Conservation (phyloP, 495 filamentous ascomycete species). For the Penicillium egyptiacum region DNA sequence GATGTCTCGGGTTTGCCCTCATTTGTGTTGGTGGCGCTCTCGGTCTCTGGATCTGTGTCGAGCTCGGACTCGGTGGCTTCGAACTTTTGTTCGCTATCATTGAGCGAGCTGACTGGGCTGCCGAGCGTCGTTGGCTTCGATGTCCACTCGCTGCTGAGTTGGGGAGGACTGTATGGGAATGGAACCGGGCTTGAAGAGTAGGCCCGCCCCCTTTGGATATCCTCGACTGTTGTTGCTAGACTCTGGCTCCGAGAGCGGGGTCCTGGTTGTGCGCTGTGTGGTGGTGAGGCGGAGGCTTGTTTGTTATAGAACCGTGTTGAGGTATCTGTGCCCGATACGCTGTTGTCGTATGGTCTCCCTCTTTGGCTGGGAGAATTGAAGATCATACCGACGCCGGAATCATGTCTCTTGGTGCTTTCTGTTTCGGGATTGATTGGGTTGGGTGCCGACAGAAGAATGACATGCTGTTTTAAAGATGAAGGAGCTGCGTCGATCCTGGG, state of each 20-base stretch:
- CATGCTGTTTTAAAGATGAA: background rate
- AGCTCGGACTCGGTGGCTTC: background rate
- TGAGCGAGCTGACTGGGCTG: constrained; percentile 1
- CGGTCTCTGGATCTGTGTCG: background rate
- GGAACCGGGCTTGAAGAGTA: constrained; percentile 16
- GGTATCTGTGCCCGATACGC: constrained; percentile 7
- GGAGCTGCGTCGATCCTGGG: background rate
- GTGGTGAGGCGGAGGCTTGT: constrained; percentile 13
- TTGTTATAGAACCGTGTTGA: constrained; percentile 24
- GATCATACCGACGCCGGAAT: constrained; percentile 14
- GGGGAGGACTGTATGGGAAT: constrained; percentile 29
- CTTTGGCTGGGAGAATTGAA: constrained; percentile 6
- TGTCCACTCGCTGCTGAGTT: constrained; percentile 11
- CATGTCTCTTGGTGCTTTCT: constrained; percentile 1
- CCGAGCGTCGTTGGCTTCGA: background rate
- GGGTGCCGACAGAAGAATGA: background rate
- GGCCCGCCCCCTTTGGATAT: constrained; percentile 13
- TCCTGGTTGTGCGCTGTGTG: background rate
- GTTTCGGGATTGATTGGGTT: constrained; percentile 6
- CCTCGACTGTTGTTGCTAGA: constrained; percentile 10
- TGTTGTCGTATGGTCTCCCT: background rate
- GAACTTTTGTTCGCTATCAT: background rate
- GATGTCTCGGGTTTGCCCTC: background rate
- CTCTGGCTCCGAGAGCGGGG: constrained; percentile 18
- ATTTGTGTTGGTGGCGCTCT: background rate